phyloP scores from a whole-genome alignment of 2,329 filamentous ascomycete species.

The Talaromyces sp. region DNA sequence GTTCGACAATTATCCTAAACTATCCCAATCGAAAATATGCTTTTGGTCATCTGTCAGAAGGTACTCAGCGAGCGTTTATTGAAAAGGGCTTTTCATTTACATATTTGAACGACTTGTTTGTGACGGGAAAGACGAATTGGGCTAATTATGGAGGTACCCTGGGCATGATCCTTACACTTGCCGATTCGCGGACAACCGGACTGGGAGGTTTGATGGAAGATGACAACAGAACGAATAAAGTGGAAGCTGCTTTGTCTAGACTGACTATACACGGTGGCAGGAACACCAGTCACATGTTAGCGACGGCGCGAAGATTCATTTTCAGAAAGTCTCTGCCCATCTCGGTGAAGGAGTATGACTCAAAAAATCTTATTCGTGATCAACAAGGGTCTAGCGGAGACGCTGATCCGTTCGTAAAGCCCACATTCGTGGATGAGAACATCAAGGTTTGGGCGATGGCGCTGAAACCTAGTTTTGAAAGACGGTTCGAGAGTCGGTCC shows the following conservation, averaged over 20 bases:
- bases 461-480: conserved; percentile 33
- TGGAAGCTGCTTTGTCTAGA: background rate
- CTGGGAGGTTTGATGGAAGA: conserved; percentile 32
- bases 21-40: conserved; percentile 80
- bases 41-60: conserved; percentile 78
- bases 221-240: background rate
- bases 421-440: conserved; percentile 71
- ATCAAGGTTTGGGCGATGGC: conserved; percentile 84
- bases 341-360: conserved; percentile 63
- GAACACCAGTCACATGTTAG: conserved; percentile 75
- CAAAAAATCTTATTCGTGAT: conserved; percentile 20
- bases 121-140: conserved; percentile 77
- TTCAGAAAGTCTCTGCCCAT: conserved; percentile 79
- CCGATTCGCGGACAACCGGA: conserved; percentile 58
- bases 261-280: conserved; percentile 72
- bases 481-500: conserved; percentile 23
- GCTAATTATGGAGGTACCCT: conserved; percentile 73
- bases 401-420: conserved; percentile 40
- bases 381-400: conserved; percentile 25
- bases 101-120: conserved; percentile 72
- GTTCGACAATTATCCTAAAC: conserved; percentile 71
- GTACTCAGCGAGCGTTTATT: conserved; percentile 71
- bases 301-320: conserved; percentile 78
- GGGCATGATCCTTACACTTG: conserved; percentile 79
- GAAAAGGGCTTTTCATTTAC: conserved; percentile 63